Evolutionary conservation across 805 yeast genomes (phyloP).

Genomic region (Nakazawaea sp.): DNA sequence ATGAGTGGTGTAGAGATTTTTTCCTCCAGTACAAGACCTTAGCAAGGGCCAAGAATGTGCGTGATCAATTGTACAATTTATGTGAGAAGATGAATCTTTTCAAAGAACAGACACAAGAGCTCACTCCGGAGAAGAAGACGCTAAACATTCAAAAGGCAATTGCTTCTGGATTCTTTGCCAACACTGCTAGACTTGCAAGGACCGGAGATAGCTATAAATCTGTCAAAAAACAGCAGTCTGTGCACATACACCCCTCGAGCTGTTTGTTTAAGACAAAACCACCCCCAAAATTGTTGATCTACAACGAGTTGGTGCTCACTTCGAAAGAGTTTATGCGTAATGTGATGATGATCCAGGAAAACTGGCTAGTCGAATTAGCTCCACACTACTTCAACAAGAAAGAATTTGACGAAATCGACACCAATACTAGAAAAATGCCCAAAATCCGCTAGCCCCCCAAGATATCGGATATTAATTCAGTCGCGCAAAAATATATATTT

Average conservation of each 20-base stretch:
- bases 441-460: slow-evolving; percentile 2
- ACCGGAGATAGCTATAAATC: slow-evolving; percentile 67
- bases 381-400: slow-evolving; percentile 40
- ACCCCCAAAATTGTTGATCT: slow-evolving; percentile 67
- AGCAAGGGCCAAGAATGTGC: slow-evolving; percentile 58
- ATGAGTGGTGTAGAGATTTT: slow-evolving; percentile 81
- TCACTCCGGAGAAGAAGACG: slow-evolving; percentile 19
- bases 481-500: too few relatives aligned
- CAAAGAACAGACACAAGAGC: slow-evolving; percentile 22
- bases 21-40: slow-evolving; percentile 72
- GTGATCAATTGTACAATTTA: slow-evolving; percentile 59
- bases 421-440: slow-evolving; percentile 10
- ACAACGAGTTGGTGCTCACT: slow-evolving; percentile 79
- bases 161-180: slow-evolving; percentile 64
- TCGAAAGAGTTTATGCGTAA: slow-evolving; percentile 85
- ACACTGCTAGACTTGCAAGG: slow-evolving; percentile 51
- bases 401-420: slow-evolving; percentile 14
- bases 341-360: slow-evolving; percentile 64
- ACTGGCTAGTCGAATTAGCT: slow-evolving; percentile 70
- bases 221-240: slow-evolving; percentile 61
- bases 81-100: slow-evolving; percentile 47
- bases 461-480: too few relatives aligned
- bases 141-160: slow-evolving; percentile 44
- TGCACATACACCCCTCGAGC: slow-evolving; percentile 82
- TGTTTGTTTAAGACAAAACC: slow-evolving; percentile 58